Base-by-base conservation (phyloP, 2,329 filamentous ascomycete genomes). In the Stemphylium beticola region DNA sequence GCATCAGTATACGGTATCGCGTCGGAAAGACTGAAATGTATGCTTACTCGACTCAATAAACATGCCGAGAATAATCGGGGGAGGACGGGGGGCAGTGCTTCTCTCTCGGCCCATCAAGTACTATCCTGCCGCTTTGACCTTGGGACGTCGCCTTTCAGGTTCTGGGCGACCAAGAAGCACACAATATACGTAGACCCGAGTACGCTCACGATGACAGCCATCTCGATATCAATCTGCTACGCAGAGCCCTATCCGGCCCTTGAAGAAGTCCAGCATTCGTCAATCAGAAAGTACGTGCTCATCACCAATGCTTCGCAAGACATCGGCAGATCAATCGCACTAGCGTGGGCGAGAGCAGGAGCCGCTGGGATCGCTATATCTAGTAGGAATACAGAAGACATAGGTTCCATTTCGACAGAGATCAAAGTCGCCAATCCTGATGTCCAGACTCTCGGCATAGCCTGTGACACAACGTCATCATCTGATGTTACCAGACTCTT, bases 381-480 rank as follows among this genome's bases (percentile, higher is more conserved):
- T 1, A 37, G 24, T 20, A 32, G 20, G 12, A n/a, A 20, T 10
- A 11, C 5, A 29, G 17, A 37, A 4, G 17, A 14, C 4, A 15
- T 50, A n/a, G 12, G 12, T 5, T 24, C 15, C 2, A 3, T 50
- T 11, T 12, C 33, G 5, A 8, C 24, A 3, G 32, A n/a, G 1
- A 26, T 50, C 22, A 43, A 26, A 29, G 22, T 34, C 10, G 26
- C 43, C 38, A 42, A 43, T 4, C 15, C 39, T n/a, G 15, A 12
- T n/a, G 2, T 17, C n/a, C 22, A 11, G 8, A 14, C 39, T 20
- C 17, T 46, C 5, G 33, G 34, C 2, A 46, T 39, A 18, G n/a
- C 24, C n/a, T 52, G 49, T 18, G 34, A 52, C 20, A 52, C 41
- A n/a, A 46, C 34, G 18, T 31, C 34, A 11, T 34, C 41, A 11